These are phyloP conservation scores for Trypanosoma caninum DNA, from an alignment of 208 protist genomes.

Conservation along the genomic window DNA sequence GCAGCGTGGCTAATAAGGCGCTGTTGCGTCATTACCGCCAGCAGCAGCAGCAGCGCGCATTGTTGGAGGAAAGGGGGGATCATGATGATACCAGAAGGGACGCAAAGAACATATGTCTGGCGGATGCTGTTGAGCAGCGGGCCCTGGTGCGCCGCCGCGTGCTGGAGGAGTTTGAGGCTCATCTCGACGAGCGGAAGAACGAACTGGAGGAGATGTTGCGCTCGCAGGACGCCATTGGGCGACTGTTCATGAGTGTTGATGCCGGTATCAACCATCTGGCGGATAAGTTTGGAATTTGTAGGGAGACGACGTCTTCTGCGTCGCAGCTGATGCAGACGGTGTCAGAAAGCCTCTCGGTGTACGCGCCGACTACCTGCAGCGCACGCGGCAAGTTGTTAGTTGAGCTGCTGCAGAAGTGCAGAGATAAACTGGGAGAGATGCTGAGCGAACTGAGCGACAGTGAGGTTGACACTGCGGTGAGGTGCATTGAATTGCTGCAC, in stretches of 20 bases:
- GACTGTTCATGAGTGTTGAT: slow-evolving; percentile 83
- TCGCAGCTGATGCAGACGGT: background rate
- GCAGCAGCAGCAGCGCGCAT: slow-evolving; percentile 1
- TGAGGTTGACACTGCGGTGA: slow-evolving; percentile 40
- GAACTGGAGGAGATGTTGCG: slow-evolving; percentile 55
- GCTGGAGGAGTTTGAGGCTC: slow-evolving; percentile 86
- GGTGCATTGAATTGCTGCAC: slow-evolving; percentile 25
- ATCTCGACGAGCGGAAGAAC: slow-evolving; percentile 64
- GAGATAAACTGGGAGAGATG: slow-evolving; percentile 58
- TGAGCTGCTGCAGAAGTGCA: slow-evolving; percentile 55
- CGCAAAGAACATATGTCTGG: background rate
- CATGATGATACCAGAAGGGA: too few species aligned
- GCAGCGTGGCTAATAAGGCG: slow-evolving; percentile 39
- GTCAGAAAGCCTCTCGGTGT: background rate
- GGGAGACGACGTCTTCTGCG: background rate
- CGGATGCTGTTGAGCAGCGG: slow-evolving; percentile 34
- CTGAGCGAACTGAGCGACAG: slow-evolving; percentile 49
- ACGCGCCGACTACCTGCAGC: background rate
- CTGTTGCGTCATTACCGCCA: slow-evolving; percentile 10
- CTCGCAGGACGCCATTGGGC: slow-evolving; percentile 62
- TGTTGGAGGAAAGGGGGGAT: too few species aligned
- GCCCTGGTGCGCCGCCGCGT: slow-evolving; percentile 65
- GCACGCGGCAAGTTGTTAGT: slow-evolving; percentile 23
- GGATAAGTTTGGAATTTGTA: slow-evolving; percentile 45
- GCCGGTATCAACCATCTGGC: slow-evolving; percentile 87